A percentile compares a stretch with the other conserved stretches of the same genome.
Conservation (phyloP, 768 basidiomycete genomes). For the Trametes sanguinea region DNA sequence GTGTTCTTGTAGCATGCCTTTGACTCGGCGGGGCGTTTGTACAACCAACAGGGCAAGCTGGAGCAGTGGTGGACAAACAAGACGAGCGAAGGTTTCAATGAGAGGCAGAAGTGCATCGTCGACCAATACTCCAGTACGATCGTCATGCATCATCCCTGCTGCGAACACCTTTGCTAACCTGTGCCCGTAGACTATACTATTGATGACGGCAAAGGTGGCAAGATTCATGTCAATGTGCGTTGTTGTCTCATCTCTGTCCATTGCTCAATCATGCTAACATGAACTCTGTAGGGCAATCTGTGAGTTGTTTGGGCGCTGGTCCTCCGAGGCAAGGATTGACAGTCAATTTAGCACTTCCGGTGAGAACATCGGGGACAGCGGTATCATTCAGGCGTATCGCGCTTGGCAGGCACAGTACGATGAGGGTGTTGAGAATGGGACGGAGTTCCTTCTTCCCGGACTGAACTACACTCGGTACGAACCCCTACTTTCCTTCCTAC, state of each 20-base stretch:
- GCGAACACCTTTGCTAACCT: not conserved
- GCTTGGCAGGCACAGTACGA: conserved; percentile 87
- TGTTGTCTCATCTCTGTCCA: conserved; percentile 7
- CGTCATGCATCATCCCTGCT: not conserved
- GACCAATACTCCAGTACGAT: conserved; percentile 80
- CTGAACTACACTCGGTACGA: conserved; percentile 69
- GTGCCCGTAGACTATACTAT: conserved; percentile 66
- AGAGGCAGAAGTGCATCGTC: conserved; percentile 85
- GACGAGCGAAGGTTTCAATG: conserved; percentile 82
- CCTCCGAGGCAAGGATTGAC: not conserved
- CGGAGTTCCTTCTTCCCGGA: conserved; percentile 81
- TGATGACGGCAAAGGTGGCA: conserved; percentile 81
- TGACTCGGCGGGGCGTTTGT: conserved; percentile 86
- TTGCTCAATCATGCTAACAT: not conserved
- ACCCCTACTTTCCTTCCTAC: not conserved
- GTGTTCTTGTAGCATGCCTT: conserved; percentile 68
- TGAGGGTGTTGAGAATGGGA: conserved; percentile 54
- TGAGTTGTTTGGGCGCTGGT: conserved; percentile 35
- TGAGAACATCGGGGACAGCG: conserved; percentile 88
- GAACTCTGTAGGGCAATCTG: conserved; percentile 65
- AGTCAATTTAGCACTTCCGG: conserved; percentile 68
- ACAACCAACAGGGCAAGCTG: conserved; percentile 86
- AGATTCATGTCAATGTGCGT: conserved; percentile 81
- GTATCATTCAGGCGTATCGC: conserved; percentile 81
- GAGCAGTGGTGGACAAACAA: conserved; percentile 92